A percentile compares a stretch with the other conserved stretches of the same genome.
phyloP scores from a whole-genome alignment of 2,329 filamentous ascomycete species.

The Apiospora koreana region DNA sequence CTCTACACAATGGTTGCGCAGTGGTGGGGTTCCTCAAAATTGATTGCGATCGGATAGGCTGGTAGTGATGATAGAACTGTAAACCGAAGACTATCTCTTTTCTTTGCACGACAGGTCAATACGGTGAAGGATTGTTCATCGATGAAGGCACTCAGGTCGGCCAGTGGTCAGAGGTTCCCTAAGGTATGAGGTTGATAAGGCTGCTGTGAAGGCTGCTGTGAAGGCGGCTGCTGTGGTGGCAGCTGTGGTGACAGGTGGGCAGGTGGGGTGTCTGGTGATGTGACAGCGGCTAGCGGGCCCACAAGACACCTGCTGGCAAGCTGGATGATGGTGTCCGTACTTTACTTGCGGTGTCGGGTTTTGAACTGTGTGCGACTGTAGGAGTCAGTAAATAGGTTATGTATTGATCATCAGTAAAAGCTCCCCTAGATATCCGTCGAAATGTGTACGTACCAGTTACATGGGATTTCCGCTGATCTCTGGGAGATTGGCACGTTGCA shows the following conservation, averaged over 20 bases:
- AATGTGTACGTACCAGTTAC: not conserved
- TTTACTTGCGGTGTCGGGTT: not conserved
- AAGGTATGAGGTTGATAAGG: not conserved
- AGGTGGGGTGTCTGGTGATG: conserved; percentile 7
- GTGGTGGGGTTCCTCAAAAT: no score
- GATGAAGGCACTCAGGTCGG: no score
- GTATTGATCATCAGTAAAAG: no score
- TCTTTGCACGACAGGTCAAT: not conserved
- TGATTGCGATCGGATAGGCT: no score
- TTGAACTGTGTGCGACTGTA: not conserved
- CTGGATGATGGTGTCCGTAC: not conserved
- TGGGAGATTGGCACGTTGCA: not conserved
- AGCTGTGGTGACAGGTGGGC: not conserved
- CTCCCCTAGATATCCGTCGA: not conserved
- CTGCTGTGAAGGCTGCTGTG: no score
- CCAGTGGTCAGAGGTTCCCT: no score
- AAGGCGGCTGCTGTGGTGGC: not conserved
- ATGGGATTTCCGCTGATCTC: not conserved
- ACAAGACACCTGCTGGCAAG: not conserved
- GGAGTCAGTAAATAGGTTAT: no score
- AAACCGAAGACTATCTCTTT: no score
- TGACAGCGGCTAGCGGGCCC: not conserved
- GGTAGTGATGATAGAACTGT: no score
- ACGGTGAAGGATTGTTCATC: not conserved
- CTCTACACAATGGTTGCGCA: not conserved